Base-by-base conservation (phyloP, 2,329 filamentous ascomycete genomes). In the Lachnellula arida region DNA sequence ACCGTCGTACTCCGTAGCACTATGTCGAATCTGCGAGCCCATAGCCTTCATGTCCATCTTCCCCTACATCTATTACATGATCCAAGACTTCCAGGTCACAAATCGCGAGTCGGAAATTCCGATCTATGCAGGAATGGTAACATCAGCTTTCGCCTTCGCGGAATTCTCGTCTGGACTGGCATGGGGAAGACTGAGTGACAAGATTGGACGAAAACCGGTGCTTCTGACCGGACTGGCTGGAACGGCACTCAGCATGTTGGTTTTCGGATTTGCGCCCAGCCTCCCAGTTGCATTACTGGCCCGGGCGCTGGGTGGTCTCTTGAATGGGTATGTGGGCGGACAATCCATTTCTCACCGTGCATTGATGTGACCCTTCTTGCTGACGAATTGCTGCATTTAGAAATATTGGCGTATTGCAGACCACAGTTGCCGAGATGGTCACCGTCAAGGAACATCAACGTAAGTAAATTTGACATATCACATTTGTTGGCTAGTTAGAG, bases 1-100 rank as follows among this genome's bases (percentile, higher is more conserved):
- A 54, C 52, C 7, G 28, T 4, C 28, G 28, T 32, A 32, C 15
- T 46, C 25, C 44, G 43, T 61, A 95, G 92, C 91, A 46, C 80
- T 96, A 68, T 96, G 92, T 75, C 87, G 94, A 69, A 93, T 99
- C 77, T 97, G 91, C 78, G 94, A 99, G 72, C 94, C 94, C 51
- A 97, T 99, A 72, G 94, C 94, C 5, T 97, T 99, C 79, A 97
- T 97, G 91, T 97, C 92, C 53, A 97, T 97, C 65, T 97, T 99
- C 71, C 94, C 94, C 1, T 99, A 97, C 73, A 91, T 96, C 65
- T 97, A 96, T 77, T 93, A 89, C 77, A 97, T 99, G 94, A 88
- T 97, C 65, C 81, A 91, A 67, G 91, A 91, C 59, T 97, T 97
- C 74, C 79, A 89, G 67, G 86, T 96, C 70, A 89, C 91, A 60